Evolutionary conservation across 495 filamentous ascomycete species (phyloP).

Genomic region (Penicillium angulare): DNA sequence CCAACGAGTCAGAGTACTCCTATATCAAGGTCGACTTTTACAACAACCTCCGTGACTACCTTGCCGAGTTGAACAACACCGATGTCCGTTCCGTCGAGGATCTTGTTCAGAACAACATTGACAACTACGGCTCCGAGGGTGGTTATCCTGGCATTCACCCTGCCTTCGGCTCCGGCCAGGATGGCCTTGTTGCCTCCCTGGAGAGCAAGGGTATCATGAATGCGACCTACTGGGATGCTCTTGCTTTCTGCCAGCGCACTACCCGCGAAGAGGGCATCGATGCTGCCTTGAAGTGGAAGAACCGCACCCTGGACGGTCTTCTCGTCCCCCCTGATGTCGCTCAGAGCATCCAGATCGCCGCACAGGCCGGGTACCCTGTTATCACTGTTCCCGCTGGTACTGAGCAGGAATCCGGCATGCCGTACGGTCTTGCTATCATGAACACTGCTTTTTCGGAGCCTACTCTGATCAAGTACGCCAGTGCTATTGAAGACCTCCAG

Average conservation of each 20-base stretch:
- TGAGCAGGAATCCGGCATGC: slow-evolving; percentile 58
- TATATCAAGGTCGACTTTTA: slow-evolving; percentile 76
- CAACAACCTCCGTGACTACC: slow-evolving; percentile 66
- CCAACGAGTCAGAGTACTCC: slow-evolving; percentile 70
- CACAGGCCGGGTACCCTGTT: slow-evolving; percentile 65
- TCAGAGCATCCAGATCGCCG: slow-evolving; percentile 56
- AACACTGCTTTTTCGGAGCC: slow-evolving; percentile 63
- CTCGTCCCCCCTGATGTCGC: slow-evolving; percentile 67
- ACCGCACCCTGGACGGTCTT: slow-evolving; percentile 53
- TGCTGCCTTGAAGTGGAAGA: slow-evolving; percentile 54
- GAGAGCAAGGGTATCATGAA: slow-evolving; percentile 60
- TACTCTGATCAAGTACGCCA: slow-evolving; percentile 59
- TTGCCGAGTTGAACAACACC: slow-evolving; percentile 63
- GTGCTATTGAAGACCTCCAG: slow-evolving; percentile 68
- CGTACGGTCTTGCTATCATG: slow-evolving; percentile 67
- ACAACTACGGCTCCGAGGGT: slow-evolving; percentile 66
- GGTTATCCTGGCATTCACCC: slow-evolving; percentile 60
- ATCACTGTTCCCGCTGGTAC: slow-evolving; percentile 64
- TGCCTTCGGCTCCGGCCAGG: slow-evolving; percentile 70
- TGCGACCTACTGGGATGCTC: slow-evolving; percentile 62
- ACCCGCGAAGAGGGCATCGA: slow-evolving; percentile 68
- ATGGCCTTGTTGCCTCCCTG: slow-evolving; percentile 61
- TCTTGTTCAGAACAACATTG: slow-evolving; percentile 65
- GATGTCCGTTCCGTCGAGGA: slow-evolving; percentile 63
- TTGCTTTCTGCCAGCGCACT: slow-evolving; percentile 56